phyloP scores from a whole-genome alignment of 1,284 basidiomycete species.

The Sutorius eximius region DNA sequence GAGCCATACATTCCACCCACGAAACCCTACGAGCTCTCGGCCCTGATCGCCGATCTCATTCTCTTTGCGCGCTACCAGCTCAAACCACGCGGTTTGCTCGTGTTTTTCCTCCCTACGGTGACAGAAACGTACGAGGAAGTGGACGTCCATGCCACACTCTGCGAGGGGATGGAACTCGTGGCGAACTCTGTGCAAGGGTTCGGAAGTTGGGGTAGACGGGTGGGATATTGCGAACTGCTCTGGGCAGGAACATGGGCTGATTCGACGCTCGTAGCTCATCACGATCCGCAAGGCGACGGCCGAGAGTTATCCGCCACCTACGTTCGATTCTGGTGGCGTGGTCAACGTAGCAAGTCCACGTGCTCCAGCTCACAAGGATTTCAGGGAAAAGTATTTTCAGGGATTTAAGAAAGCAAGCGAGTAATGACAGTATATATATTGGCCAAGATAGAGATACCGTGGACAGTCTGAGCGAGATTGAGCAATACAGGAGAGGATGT shows the following conservation, averaged over 20 bases:
- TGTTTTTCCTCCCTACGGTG: slow-evolving; percentile 94
- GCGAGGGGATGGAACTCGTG: slow-evolving; percentile 85
- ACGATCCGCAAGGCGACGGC: slow-evolving; percentile 78
- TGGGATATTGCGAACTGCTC: slow-evolving; percentile 41
- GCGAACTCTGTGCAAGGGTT: slow-evolving; percentile 94
- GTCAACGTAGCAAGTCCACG: slow-evolving; percentile 34
- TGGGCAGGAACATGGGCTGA: slow-evolving; percentile 4
- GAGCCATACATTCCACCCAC: slow-evolving; percentile 84
- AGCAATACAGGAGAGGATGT: not conserved
- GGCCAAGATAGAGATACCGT: not conserved
- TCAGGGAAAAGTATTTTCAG: slow-evolving; percentile 79
- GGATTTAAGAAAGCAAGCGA: slow-evolving; percentile 56
- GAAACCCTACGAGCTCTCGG: slow-evolving; percentile 90
- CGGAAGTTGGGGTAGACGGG: slow-evolving; percentile 91
- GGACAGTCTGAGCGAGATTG: not conserved
- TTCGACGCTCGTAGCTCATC: slow-evolving; percentile 60
- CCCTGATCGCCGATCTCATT: slow-evolving; percentile 81
- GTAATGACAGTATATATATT: slow-evolving; percentile 1
- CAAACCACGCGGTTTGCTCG: slow-evolving; percentile 83
- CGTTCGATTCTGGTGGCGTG: slow-evolving; percentile 39
- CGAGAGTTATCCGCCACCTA: slow-evolving; percentile 49
- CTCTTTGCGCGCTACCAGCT: slow-evolving; percentile 82
- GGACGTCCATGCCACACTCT: slow-evolving; percentile 72
- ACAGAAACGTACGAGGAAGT: slow-evolving; percentile 87
- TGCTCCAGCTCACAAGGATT: slow-evolving; percentile 74